Conservation (phyloP, 352 stramenopile genomes). For the Phytopythium cucurbitacearum region DNA sequence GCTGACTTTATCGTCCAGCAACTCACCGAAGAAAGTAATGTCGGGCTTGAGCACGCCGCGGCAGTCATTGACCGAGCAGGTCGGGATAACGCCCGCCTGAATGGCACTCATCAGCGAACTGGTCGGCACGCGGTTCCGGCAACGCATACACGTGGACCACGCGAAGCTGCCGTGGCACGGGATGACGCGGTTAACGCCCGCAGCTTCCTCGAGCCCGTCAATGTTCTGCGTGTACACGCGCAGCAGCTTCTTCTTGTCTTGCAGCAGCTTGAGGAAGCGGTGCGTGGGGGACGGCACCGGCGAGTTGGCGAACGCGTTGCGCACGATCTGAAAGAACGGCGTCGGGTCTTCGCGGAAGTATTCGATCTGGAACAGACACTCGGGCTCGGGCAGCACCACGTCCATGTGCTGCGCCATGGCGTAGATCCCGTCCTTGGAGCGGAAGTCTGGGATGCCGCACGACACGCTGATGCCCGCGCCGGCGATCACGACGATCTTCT, state of each 20-base stretch:
- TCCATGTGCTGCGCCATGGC: constrained; percentile 79
- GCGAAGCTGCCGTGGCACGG: constrained; percentile 94
- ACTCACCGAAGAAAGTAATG: constrained; percentile 98
- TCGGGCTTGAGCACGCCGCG: constrained; percentile 95
- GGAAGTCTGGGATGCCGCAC: constrained; percentile 99
- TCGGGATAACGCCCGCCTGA: constrained; percentile 69
- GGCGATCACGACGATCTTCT: constrained; percentile 89
- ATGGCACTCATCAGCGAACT: constrained; percentile 67
- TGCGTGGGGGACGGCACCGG: constrained; percentile 92
- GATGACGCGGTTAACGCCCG: constrained; percentile 90
- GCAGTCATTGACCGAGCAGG: constrained; percentile 61
- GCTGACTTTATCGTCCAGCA: constrained; percentile 86
- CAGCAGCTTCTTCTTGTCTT: constrained; percentile 90
- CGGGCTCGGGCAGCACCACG: constrained; percentile 89
- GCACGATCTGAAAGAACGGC: constrained; percentile 96
- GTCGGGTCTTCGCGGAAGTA: constrained; percentile 94
- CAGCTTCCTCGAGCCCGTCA: constrained; percentile 92
- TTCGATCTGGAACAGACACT: constrained; percentile 98
- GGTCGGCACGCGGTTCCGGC: constrained; percentile 51
- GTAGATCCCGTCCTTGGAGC: constrained; percentile 88
- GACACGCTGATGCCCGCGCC: constrained; percentile 94
- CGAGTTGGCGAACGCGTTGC: constrained; percentile 60
- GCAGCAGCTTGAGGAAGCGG: constrained; percentile 90
- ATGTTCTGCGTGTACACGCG: constrained; percentile 98
- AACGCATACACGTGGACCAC: constrained; percentile 89